These are phyloP conservation scores for Physcia stellaris DNA, from an alignment of 495 filamentous ascomycete species.

Conservation along the genomic window DNA sequence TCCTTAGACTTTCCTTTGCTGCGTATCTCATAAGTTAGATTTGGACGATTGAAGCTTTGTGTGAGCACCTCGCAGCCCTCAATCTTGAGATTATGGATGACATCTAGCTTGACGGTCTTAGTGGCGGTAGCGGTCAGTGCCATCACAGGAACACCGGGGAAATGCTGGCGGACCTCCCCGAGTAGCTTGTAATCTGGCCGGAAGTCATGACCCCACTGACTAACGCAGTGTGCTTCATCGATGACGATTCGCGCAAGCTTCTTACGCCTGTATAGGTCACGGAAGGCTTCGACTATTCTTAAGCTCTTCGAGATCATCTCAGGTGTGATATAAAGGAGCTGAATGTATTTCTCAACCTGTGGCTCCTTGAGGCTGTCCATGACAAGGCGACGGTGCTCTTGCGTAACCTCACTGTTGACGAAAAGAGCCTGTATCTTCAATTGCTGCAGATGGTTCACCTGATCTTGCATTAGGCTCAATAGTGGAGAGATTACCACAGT, in stretches of 20 bases:
- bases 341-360: slow-evolving; percentile 52
- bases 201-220: slow-evolving; percentile 98
- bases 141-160: slow-evolving; percentile 75
- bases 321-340: slow-evolving; percentile 87
- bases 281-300: slow-evolving; percentile 44
- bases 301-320: slow-evolving; percentile 85
- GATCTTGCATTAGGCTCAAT: slow-evolving; percentile 91
- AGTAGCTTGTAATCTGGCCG: slow-evolving; percentile 89
- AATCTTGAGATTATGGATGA: slow-evolving; percentile 79
- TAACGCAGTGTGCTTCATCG: slow-evolving; percentile 96
- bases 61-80: slow-evolving; percentile 58
- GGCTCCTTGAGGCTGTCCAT: slow-evolving; percentile 41
- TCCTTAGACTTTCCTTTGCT: slow-evolving; percentile 40
- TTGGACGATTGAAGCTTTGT: slow-evolving; percentile 90
- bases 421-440: slow-evolving; percentile 64
- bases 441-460: slow-evolving; percentile 65
- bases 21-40: slow-evolving; percentile 74
- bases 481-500: slow-evolving; percentile 92
- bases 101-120: slow-evolving; percentile 77
- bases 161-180: slow-evolving; percentile 51
- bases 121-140: slow-evolving; percentile 93
- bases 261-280: slow-evolving; percentile 44
- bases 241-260: slow-evolving; percentile 86
- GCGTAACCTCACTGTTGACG: slow-evolving; percentile 59
- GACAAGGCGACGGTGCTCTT: slow-evolving; percentile 43